A percentile compares a stretch with the other conserved stretches of the same genome.
phyloP scores from a whole-genome alignment of 2,329 filamentous ascomycete genomes.

The Hymenoscyphus infarciens region DNA sequence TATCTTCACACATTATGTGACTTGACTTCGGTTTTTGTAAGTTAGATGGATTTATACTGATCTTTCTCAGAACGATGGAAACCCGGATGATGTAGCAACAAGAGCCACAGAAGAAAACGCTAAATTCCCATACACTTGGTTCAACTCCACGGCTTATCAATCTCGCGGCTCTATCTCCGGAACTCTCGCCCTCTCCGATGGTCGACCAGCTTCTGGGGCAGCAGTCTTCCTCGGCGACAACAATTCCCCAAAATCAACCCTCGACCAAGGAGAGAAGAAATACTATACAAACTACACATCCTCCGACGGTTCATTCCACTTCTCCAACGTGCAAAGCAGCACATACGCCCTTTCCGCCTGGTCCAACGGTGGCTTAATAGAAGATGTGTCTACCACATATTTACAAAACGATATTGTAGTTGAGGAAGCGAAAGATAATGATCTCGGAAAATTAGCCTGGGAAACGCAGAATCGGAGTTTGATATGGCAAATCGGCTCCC shows the following conservation, averaged over 20 bases:
- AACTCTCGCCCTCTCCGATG: slow-evolving; percentile 44
- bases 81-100: slow-evolving; percentile 40
- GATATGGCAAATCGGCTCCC: slow-evolving; percentile 48
- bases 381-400: slow-evolving; percentile 45
- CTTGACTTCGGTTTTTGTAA: no score
- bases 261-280: slow-evolving; percentile 47
- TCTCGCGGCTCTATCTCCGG: slow-evolving; percentile 46
- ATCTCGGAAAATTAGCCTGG: slow-evolving; percentile 43
- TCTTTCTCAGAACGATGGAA: slow-evolving; percentile 42
- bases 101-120: slow-evolving; percentile 41
- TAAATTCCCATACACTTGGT: slow-evolving; percentile 48
- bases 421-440: slow-evolving; percentile 34
- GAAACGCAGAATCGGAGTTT: slow-evolving; percentile 37
- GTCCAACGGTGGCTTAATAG: slow-evolving; percentile 44
- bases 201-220: slow-evolving; percentile 45
- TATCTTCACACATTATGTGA: neutral
- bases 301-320: slow-evolving; percentile 41
- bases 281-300: slow-evolving; percentile 49
- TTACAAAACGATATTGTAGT: slow-evolving; percentile 41
- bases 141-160: slow-evolving; percentile 45
- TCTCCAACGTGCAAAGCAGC: slow-evolving; percentile 42
- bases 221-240: slow-evolving; percentile 50
- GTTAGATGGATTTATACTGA: no score
- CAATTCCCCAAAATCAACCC: slow-evolving; percentile 41
- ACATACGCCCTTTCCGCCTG: slow-evolving; percentile 49